A percentile compares a stretch with the other conserved stretches of the same genome.
These are phyloP conservation scores for Candida broadrunensis DNA, from an alignment of 805 yeast genomes.

Conservation along the genomic window DNA sequence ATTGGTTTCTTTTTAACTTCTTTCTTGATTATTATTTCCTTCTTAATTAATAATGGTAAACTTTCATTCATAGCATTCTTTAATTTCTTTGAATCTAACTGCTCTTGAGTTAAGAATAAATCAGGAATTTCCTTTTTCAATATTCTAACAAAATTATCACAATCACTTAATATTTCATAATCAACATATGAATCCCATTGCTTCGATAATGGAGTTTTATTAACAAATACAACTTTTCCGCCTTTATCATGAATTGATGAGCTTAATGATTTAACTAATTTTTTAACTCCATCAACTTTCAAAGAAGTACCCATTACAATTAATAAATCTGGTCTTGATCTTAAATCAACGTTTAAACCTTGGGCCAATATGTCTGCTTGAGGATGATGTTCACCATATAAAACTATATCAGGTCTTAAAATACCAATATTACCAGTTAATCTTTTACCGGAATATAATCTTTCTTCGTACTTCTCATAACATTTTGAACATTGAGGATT, in stretches of 20 bases:
- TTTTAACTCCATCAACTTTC: conserved; percentile 85
- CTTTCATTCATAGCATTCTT: conserved; percentile 10
- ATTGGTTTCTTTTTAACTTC: conserved; percentile 3
- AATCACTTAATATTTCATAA: conserved; percentile 74
- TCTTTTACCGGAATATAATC: conserved; percentile 71
- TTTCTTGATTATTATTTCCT: background rate
- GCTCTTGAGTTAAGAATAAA: conserved; percentile 58
- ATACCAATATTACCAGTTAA: conserved; percentile 67
- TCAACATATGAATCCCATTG: conserved; percentile 76
- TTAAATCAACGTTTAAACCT: conserved; percentile 65
- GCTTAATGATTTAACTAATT: conserved; percentile 67
- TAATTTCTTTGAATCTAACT: conserved; percentile 41
- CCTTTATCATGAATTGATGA: conserved; percentile 70
- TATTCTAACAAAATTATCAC: conserved; percentile 74
- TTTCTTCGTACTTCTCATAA: conserved; percentile 48
- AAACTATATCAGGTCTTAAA: conserved; percentile 83
- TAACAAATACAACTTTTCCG: conserved; percentile 76
- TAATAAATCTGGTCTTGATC: conserved; percentile 68
- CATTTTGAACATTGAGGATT: conserved; percentile 80
- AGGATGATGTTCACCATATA: conserved; percentile 94
- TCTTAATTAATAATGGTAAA: conserved; percentile 1
- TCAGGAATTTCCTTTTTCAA: conserved; percentile 55
- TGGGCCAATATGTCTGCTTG: conserved; percentile 73
- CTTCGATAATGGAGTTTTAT: conserved; percentile 60
- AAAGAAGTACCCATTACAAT: conserved; percentile 92